Base-by-base conservation (phyloP, 805 yeast species). In the Myxozyma geophila region DNA sequence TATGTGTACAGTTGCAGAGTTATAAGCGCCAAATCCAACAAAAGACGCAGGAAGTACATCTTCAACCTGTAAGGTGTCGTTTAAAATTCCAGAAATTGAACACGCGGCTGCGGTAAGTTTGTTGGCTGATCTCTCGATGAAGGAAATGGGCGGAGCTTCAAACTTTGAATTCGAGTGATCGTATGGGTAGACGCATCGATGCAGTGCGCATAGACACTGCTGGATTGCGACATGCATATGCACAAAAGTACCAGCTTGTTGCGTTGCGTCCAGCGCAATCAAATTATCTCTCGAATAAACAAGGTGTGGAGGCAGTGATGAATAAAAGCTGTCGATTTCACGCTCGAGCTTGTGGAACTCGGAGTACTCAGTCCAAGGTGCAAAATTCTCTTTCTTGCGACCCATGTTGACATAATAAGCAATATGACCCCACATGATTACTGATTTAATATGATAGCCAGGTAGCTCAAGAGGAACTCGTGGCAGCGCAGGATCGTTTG, bases 11-110 rank as follows among this genome's bases (percentile, higher is more conserved):
- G 76, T 71, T 2, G 78, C 74, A 9, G 76, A 71, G 23, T 74
- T 67, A 59, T 72, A 75, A 2, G 75, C 74, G 56, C 75, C 74
- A 59, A 72, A 75, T 23, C 75, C 75, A 28, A 75, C 72, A 59
- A 75, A 75, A 7, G 78, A 75, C 2, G 78, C 77, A 1, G 75
- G 75, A 2, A 73, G 67, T 37, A 68, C 68, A 52, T 74, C 74
- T 53, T 70, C 73, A 21, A 68, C 58, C 40, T 70, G 73, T 17
- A 74, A 58, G 28, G 72, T 62, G 55, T 75, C 77, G 28, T 62
- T 53, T n/a, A 74, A 60, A 21, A 75, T 71, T 1, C 64, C 68
- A 0, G 77, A 72, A 47, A 75, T 67, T 10, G 70, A 66, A 49
- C 74, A 72, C 9, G 78, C 78, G 1, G 77, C 71, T 9, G 72